Evolutionary conservation across 148 eudicot genomes (phyloP).

Genomic region (Rhododendron kiyosumense): DNA sequence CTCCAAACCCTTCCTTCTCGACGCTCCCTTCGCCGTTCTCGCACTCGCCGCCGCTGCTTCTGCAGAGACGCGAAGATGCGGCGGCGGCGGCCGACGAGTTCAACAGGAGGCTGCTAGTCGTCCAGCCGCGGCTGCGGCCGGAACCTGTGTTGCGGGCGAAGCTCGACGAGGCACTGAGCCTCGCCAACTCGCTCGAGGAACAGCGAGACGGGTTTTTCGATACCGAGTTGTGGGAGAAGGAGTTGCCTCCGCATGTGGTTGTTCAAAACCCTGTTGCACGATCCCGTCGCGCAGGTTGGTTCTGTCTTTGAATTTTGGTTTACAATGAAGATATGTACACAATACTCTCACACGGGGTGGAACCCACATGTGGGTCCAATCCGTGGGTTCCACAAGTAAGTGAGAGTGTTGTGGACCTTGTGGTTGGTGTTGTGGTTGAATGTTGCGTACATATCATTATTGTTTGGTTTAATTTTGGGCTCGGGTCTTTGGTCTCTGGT

Average conservation of each 20-base stretch:
- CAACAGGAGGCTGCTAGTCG: slow-evolving; percentile 51
- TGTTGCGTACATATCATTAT: no score
- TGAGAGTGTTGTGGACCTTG: no score
- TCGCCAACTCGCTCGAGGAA: slow-evolving; percentile 85
- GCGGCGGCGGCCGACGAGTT: slow-evolving; percentile 12
- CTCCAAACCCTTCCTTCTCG: background rate
- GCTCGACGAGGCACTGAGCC: slow-evolving; percentile 81
- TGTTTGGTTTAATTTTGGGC: background rate
- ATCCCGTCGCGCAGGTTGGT: slow-evolving; percentile 57
- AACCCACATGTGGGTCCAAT: no score
- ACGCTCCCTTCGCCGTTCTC: slow-evolving; percentile 19
- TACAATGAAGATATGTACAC: no score
- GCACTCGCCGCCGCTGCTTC: slow-evolving; percentile 30
- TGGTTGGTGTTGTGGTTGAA: no score
- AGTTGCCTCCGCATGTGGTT: slow-evolving; percentile 62
- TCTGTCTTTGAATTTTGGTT: background rate
- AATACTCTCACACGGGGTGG: no score
- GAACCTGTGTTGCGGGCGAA: slow-evolving; percentile 38
- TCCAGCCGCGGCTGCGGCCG: slow-evolving; percentile 76
- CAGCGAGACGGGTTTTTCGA: slow-evolving; percentile 65
- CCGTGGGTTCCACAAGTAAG: no score
- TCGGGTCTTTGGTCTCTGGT: background rate
- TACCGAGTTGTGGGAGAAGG: slow-evolving; percentile 45
- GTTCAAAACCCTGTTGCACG: slow-evolving; percentile 74
- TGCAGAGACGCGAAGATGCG: slow-evolving; percentile 22